Conservation (phyloP, 345 rosid species). For the Dipteronia sinensis region DNA sequence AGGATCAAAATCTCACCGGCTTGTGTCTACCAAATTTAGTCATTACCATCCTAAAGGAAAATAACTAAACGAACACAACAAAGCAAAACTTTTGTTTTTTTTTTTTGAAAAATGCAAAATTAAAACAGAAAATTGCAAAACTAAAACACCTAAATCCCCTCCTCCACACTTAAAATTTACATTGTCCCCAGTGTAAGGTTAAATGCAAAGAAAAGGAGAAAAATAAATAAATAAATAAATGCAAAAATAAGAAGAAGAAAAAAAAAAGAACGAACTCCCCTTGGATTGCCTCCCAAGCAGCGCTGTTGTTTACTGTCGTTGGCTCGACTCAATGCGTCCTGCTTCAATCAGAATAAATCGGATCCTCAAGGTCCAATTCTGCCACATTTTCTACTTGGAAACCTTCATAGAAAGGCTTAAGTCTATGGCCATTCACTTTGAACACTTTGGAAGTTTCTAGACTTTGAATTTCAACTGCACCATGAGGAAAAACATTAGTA, state of each 20-base stretch:
- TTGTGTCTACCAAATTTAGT: slow-evolving; percentile 18
- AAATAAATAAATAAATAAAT: slow-evolving; percentile 4
- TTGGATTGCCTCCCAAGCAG: slow-evolving; percentile 5
- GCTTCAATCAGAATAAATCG: not conserved
- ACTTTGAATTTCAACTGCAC: slow-evolving; percentile 16
- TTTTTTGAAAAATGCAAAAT: too few species aligned
- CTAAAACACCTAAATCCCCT: not conserved
- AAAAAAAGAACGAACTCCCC: not conserved
- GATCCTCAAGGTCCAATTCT: not conserved
- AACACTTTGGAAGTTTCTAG: not conserved
- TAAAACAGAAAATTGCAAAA: too few species aligned
- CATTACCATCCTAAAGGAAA: slow-evolving; percentile 14
- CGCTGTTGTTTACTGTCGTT: not conserved
- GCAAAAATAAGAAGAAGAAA: not conserved
- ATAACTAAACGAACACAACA: slow-evolving; percentile 5
- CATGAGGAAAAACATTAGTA: slow-evolving; percentile 7
- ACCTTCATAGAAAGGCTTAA: not conserved
- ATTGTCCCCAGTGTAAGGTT: slow-evolving; percentile 13
- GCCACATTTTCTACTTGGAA: not conserved
- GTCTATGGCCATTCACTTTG: not conserved
- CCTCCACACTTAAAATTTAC: slow-evolving; percentile 3
- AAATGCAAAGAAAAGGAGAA: slow-evolving; percentile 5
- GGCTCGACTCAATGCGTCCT: not conserved
- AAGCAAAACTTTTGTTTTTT: not conserved
- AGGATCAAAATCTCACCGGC: slow-evolving; percentile 11